Percentiles rank a stretch among this genome's conserved stretches.
These are phyloP conservation scores for Lignosus rhinocerotis DNA, from an alignment of 1,284 basidiomycete species.

Conservation along the genomic window DNA sequence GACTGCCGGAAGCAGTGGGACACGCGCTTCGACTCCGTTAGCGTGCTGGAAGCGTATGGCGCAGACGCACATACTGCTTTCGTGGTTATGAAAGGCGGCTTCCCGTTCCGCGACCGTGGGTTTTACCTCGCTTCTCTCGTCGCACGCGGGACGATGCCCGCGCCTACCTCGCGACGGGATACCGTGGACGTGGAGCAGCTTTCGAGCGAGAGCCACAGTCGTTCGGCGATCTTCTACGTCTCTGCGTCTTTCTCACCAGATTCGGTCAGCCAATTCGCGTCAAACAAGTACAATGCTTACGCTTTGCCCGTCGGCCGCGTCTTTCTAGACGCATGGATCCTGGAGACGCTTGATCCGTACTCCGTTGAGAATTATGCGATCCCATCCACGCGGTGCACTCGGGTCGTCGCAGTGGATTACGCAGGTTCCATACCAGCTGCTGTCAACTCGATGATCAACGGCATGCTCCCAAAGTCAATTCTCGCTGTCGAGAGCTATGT, in stretches of 20 bases:
- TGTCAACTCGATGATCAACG: conserved; percentile 88
- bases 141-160: conserved; percentile 56
- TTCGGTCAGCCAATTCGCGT: conserved; percentile 55
- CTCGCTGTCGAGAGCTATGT: conserved; percentile 72
- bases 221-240: conserved; percentile 73
- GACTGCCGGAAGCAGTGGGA: conserved; percentile 85
- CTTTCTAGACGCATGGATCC: conserved; percentile 93
- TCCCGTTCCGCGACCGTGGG: conserved; percentile 90
- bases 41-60: conserved; percentile 80
- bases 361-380: conserved; percentile 94
- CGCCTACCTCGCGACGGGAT: conserved; percentile 31
- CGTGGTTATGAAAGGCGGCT: conserved; percentile 71
- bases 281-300: conserved; percentile 79
- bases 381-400: conserved; percentile 90
- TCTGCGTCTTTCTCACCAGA: conserved; percentile 75
- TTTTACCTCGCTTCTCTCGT: conserved; percentile 81
- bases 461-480: conserved; percentile 68
- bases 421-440: conserved; percentile 85
- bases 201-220: conserved; percentile 31
- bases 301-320: conserved; percentile 78
- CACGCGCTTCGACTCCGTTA: conserved; percentile 73
- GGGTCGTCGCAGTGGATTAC: conserved; percentile 88
- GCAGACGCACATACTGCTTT: conserved; percentile 74
- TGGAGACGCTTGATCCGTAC: conserved; percentile 97
- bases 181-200: conserved; percentile 32